phyloP scores from a whole-genome alignment of 75 land plant genomes.

The Ceratopteris richardii region DNA sequence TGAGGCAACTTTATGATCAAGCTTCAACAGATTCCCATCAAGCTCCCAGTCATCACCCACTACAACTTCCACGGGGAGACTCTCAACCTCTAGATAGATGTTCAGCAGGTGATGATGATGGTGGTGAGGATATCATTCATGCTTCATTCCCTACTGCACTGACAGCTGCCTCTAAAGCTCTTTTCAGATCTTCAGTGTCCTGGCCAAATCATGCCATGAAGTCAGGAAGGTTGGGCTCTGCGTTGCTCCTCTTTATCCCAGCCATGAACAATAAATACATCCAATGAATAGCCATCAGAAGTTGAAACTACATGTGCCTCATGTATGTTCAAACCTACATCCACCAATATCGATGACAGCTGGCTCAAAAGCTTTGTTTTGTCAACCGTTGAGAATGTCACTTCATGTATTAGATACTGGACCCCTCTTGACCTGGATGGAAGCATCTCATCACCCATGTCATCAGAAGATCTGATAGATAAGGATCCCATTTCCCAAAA shows the following conservation, averaged over 20 bases:
- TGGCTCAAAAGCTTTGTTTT: slow-evolving; percentile 73
- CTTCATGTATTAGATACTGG: slow-evolving; percentile 34
- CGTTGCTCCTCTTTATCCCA: slow-evolving; percentile 49
- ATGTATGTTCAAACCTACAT: slow-evolving; percentile 74
- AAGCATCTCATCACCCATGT: background rate
- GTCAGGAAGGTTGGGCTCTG: slow-evolving; percentile 42
- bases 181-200: slow-evolving; percentile 53
- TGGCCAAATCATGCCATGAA: slow-evolving; percentile 50
- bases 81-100: background rate
- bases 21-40: slow-evolving; percentile 57
- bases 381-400: slow-evolving; percentile 62
- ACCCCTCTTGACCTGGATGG: background rate
- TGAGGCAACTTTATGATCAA: slow-evolving; percentile 74
- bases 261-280: slow-evolving; percentile 84
- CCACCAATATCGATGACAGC: slow-evolving; percentile 79
- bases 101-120: slow-evolving; percentile 2
- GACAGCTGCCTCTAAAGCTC: slow-evolving; percentile 52
- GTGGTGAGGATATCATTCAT: slow-evolving; percentile 7
- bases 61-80: background rate
- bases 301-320: slow-evolving; percentile 89
- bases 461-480: background rate
- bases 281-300: slow-evolving; percentile 74
- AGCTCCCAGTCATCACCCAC: slow-evolving; percentile 95
- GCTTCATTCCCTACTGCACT: slow-evolving; percentile 30
- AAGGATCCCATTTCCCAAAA: background rate